Base-by-base conservation (phyloP, 169 alveolate genomes). In the Eimeria acervulina region DNA sequence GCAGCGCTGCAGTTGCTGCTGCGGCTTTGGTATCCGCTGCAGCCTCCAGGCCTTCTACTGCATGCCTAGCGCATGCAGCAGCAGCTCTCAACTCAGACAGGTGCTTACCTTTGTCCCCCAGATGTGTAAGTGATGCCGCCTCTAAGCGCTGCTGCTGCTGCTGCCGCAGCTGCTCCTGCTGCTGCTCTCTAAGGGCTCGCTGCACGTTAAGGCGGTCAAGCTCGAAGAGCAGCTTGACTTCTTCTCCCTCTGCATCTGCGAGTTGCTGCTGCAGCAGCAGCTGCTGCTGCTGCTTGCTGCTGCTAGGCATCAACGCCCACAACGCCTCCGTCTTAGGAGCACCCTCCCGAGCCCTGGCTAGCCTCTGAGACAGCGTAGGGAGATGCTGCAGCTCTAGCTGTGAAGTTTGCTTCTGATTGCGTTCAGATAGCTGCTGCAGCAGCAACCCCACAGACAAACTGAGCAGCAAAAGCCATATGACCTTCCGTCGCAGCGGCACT, bases 121-220 rank as follows among this genome's bases (percentile, higher is more conserved):
- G 87, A 26, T 76, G 87, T 7, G 61, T 19, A 6, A 76, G 36
- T 1, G 87, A 33, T 12, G 61, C 61, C 2, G 51, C 61, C 12
- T 76, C 61, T 6, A 36, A 26, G 23, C 44, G 87, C 87, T 33
- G 55, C 55, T 40, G 61, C 87, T 76, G 87, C 87, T 33, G 61
- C 87, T 76, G 55, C 33, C 59, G 51, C 87, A 36, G 87, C 87
- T 76, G 87, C 55, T 76, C 42, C 80, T n/a, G 80, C 42, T 68
- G 80, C 80, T 68, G 38, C 42, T 68, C 80, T 33, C 17, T 68
- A 6, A n/a, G 3, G 17, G 17, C 42, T 33, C 42, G 10, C 40
- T 68, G 42, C 17, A 33, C 80, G 17, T 33, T 68, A 8, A 68
- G 23, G 3, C 7, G 4, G 7, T 68, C 44, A 6, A 68, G 17